Base-by-base conservation (phyloP, 805 yeast species). In the Blastobotrys peoriensis region DNA sequence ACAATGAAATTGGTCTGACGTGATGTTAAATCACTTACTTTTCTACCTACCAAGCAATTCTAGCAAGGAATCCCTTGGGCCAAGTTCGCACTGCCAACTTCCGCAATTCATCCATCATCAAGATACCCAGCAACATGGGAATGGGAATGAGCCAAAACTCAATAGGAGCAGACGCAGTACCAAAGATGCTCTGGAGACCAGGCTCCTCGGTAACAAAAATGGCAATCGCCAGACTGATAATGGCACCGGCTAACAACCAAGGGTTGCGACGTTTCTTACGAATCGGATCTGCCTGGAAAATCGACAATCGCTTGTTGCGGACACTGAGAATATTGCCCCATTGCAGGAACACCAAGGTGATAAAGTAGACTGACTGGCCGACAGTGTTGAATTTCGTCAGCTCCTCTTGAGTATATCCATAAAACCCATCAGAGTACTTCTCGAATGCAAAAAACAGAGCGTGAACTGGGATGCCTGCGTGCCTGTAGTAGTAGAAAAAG, bases 341-440 rank as follows among this genome's bases (percentile, higher is more conserved):
- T 52, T 74, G 78, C 65, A 73, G 56, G 33, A 73, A 64, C 4
- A 74, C 75, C 62, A 74, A 59, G 38, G 70, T 71, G 36, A 64
- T 60, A 51, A 74, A 74, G 56, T 72, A 74, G 37, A 73, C 66
- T 2, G 74, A 67, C 1, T 75, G 69, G 2, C 74, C 68, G 21
- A 56, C 56, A 35, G 58, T 60, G 40, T 55, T 53, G 23, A 59
- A 43, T 13, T 60, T 44, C 4, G 43, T 48, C 33, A 66, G 58
- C 19, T 38, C 45, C 1, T 53, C 63, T 21, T 47, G 41, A 13
- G 51, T 34, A 37, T 50, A 47, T n/a, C 53, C 51, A 23, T 47
- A 36, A 27, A 43, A 47, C 13, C 53, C 51, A 8, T 59, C 52
- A 15, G 73, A 71, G 51, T 67, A 73, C 9, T 65, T 57, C 34